Evolutionary conservation across 2,329 filamentous ascomycete genomes (phyloP), one percentile per base, ranked within the genome.

Genomic region (Verticillium tricorpus): DNA sequence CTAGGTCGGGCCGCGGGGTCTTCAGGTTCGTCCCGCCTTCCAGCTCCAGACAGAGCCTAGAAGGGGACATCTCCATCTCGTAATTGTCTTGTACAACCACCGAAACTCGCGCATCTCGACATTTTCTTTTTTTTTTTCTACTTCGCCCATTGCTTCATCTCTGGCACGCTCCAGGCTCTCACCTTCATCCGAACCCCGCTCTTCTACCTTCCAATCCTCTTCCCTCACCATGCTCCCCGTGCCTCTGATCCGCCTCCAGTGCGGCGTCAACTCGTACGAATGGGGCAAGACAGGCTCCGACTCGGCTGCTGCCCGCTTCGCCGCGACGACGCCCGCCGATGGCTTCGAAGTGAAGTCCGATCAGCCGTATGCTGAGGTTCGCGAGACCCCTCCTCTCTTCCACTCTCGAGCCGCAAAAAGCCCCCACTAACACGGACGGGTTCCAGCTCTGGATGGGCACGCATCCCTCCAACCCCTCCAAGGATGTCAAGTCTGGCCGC

Each of bases 201-300:
- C 28, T 12, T 7, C 6, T 12, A 1, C 54, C 31, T 32, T 25
- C 17, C 19, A 22, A 9, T 28, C 32, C 8, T 32, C 31, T 32
- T 11, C 15, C 25, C 12, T 60, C 45, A 64, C 45, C 60, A 72
- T 59, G 31, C 81, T 93, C 84, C 90, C 90, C 72, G 86, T 95
- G 64, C 93, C 94, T 71, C 80, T 98, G 60, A 84, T 97, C 74
- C 88, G 92, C 69, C 87, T 98, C 67, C 88, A 91, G 76, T 93
- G 91, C 80, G 95, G 94, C 72, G 92, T 96, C 72, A 98, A 98
- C 78, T 97, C 93, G 77, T 99, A 99, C 75, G 95, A 97, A 80
- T 99, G 95, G 95, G 95, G 94, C 67, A 99, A 99, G 82, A 85
- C 93, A 72, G 95, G 95, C 70, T 85, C 85, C 65, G 85, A 90